A percentile compares a stretch with the other conserved stretches of the same genome.
phyloP scores from a whole-genome alignment of 352 stramenopile genomes.

The Phytophthora sojae region DNA sequence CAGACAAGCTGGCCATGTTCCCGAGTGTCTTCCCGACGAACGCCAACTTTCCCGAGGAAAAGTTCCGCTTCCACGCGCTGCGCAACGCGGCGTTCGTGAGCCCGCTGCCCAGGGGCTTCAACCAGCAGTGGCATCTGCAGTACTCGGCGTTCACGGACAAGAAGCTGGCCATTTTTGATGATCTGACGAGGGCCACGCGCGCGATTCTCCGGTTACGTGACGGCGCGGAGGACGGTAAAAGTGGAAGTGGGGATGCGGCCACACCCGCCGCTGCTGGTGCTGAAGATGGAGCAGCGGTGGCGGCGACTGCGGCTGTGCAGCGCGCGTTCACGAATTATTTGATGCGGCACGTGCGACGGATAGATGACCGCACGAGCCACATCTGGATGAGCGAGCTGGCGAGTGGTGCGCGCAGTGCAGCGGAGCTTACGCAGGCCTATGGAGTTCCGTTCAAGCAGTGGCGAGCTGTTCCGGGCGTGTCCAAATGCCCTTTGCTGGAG shows the following conservation, averaged over 20 bases:
- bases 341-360: constrained; percentile 79
- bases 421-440: constrained; percentile 79
- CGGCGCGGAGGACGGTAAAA: constrained; percentile 12
- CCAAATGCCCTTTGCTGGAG: constrained; percentile 84
- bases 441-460: constrained; percentile 89
- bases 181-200: constrained; percentile 54
- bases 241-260: constrained; percentile 17
- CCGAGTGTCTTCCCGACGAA: constrained; percentile 83
- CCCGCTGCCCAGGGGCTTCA: constrained; percentile 76
- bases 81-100: constrained; percentile 83
- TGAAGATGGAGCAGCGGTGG: constrained; percentile 17
- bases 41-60: constrained; percentile 79
- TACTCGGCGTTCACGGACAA: constrained; percentile 89
- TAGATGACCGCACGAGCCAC: constrained; percentile 83
- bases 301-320: constrained; percentile 38
- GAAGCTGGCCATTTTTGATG: constrained; percentile 76
- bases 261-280: not conserved
- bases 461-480: constrained; percentile 73
- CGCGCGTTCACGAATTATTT: constrained; percentile 81
- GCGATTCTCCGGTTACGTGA: constrained; percentile 53
- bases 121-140: constrained; percentile 83
- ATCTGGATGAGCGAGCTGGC: constrained; percentile 84
- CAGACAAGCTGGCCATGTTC: constrained; percentile 69
- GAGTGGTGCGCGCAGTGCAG: constrained; percentile 62
- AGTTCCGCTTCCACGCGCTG: constrained; percentile 80